Evolutionary conservation across 2,329 filamentous ascomycete species (phyloP), one percentile per base, ranked within the genome.

Genomic region (Fusarium concolor): DNA sequence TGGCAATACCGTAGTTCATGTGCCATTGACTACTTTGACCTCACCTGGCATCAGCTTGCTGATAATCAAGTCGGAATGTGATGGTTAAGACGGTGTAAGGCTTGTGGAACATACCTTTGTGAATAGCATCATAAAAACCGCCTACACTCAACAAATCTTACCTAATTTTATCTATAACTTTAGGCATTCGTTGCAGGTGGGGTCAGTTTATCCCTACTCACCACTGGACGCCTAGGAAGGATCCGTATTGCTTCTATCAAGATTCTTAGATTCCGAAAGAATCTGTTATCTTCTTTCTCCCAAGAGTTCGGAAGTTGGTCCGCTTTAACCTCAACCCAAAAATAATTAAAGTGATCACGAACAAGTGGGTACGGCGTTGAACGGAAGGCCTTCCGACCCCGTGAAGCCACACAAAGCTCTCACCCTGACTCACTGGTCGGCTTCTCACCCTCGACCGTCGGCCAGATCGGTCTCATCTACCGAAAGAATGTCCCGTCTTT

Each of bases 401-500:
- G 56, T 68, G 56, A 55, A 64, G 20, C 33, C 43, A 22, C 17
- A 12, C 45, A 22, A 50, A 41, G 43, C 28, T 59, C 45, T 49
- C 46, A 29, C 49, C 49, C 44, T 70, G 67, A 69, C 57, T 69
- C 66, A 70, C 45, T 63, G 31, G 20, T 52, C 62, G 67, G 57
- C 43, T 45, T 37, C 43, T 51, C 31, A 54, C 24, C 45, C 45
- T 59, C 54, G 50, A 45, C 66, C 62, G 66, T 54, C 65, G 65
- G 65, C 39, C 51, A 39, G 35, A 38, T 63, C 66, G 66, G 67
- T 53, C 50, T 70, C 62, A 70, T 67, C 67, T 69, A 67, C 67
- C 67, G 67, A 69, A 67, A 26, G 49, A 64, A 44, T 65, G 56
- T 46, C 53, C 68, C 45, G 35, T 54, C 26, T 38, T 38, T 46